phyloP scores from a whole-genome alignment of 768 basidiomycete species.

The Podaxis sp. region DNA sequence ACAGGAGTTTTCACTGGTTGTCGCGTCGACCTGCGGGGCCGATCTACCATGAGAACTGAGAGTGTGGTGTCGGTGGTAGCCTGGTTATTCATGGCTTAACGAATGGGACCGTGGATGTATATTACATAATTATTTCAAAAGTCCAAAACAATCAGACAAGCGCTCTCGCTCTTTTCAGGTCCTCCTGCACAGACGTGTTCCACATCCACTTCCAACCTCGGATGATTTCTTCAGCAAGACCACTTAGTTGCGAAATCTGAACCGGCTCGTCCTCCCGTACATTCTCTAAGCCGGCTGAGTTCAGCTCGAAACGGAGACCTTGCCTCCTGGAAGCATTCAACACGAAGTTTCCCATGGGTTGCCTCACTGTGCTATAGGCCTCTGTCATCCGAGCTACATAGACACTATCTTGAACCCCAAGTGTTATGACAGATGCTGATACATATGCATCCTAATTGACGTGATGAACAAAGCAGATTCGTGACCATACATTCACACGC shows the following conservation, averaged over 20 bases:
- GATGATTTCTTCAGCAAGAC: neutral
- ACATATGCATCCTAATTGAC: slow-evolving; percentile 27
- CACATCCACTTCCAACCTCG: slow-evolving; percentile 9
- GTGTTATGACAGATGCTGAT: slow-evolving; percentile 21
- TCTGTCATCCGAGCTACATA: slow-evolving; percentile 19
- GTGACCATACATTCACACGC: neutral
- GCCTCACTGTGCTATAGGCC: slow-evolving; percentile 31
- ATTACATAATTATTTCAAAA: neutral
- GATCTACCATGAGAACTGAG: slow-evolving; percentile 23
- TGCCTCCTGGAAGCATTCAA: slow-evolving; percentile 19
- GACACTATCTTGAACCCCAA: slow-evolving; percentile 23
- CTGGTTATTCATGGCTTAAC: neutral
- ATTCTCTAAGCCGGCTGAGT: slow-evolving; percentile 18
- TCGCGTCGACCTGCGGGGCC: slow-evolving; percentile 28
- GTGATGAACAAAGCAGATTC: neutral
- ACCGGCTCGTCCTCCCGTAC: slow-evolving; percentile 16
- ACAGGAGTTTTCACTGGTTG: slow-evolving; percentile 17
- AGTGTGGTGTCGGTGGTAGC: neutral
- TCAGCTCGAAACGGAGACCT: slow-evolving; percentile 22
- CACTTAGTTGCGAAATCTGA: neutral
- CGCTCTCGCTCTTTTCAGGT: slow-evolving; percentile 2
- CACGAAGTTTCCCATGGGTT: slow-evolving; percentile 33
- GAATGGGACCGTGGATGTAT: neutral
- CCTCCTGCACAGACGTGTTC: slow-evolving; percentile 7
- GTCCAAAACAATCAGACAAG: neutral